Percentiles rank a stretch among this genome's conserved stretches.
These are phyloP conservation scores for Pythium aquatile DNA, from an alignment of 352 stramenopile species.

Conservation along the genomic window DNA sequence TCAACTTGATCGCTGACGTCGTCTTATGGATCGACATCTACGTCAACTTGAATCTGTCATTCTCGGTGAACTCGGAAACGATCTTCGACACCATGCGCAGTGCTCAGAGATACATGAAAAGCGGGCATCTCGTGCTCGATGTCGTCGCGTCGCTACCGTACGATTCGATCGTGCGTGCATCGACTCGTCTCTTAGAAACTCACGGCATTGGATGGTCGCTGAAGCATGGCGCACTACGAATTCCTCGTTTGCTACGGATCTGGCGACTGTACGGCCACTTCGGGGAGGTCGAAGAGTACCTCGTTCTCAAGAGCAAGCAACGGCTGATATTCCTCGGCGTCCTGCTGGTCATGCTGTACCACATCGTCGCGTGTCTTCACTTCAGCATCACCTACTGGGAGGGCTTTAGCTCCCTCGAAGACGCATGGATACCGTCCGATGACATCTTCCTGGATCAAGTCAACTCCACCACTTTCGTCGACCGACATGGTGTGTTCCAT, in stretches of 20 bases:
- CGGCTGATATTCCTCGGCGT: constrained; percentile 45
- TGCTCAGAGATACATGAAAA: constrained; percentile 35
- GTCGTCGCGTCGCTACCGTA: constrained; percentile 46
- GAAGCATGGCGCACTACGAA: constrained; percentile 19
- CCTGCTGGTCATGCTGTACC: constrained; percentile 48
- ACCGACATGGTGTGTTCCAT: constrained; percentile 28
- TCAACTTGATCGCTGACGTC: constrained; percentile 36
- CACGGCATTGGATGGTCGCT: constrained; percentile 39
- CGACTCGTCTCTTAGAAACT: constrained; percentile 29
- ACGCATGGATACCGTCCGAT: constrained; percentile 29
- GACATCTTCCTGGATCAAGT: background rate
- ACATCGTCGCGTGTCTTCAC: constrained; percentile 46
- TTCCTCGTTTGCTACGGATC: constrained; percentile 35
- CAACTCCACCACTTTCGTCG: constrained; percentile 28
- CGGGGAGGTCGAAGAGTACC: background rate
- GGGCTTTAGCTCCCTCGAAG: constrained; percentile 28
- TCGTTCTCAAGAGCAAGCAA: constrained; percentile 5
- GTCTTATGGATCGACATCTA: constrained; percentile 54
- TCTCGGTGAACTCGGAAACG: constrained; percentile 48
- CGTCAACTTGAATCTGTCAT: constrained; percentile 47
- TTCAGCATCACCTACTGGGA: constrained; percentile 40
- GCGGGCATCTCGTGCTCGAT: constrained; percentile 41
- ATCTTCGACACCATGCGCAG: constrained; percentile 45
- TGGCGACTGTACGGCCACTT: constrained; percentile 41
- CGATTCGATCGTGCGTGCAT: constrained; percentile 27